phyloP scores from a whole-genome alignment of 176 grass and related monocot species.

The Carex littledalei region DNA sequence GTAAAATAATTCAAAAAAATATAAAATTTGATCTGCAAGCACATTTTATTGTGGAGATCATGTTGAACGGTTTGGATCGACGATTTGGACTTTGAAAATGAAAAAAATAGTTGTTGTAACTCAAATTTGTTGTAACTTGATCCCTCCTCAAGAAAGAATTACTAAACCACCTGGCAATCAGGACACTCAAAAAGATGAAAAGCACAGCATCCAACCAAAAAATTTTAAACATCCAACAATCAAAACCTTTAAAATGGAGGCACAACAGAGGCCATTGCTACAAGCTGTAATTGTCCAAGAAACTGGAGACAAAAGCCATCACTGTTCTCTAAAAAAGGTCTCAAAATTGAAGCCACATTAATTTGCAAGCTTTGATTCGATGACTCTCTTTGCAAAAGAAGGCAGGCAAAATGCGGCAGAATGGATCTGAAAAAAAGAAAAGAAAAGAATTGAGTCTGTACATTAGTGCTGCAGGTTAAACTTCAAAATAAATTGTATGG shows the following conservation, averaged over 20 bases:
- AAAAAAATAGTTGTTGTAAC: too few species aligned
- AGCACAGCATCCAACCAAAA: background rate
- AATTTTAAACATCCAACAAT: background rate
- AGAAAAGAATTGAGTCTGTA: background rate
- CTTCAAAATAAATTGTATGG: background rate
- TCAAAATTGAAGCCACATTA: too few species aligned
- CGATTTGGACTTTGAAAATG: too few species aligned
- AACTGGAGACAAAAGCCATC: background rate
- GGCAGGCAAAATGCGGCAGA: constrained; percentile 90
- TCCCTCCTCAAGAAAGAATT: too few species aligned
- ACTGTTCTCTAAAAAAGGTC: too few species aligned
- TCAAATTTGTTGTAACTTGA: too few species aligned
- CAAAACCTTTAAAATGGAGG: background rate
- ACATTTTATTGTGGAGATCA: too few species aligned
- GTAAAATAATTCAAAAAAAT: too few species aligned
- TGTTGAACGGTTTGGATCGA: too few species aligned
- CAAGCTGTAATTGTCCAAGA: background rate
- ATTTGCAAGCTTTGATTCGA: constrained; percentile 40
- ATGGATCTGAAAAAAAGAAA: constrained; percentile 51
- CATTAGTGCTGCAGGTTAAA: background rate
- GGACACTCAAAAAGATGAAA: background rate
- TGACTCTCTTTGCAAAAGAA: constrained; percentile 86
- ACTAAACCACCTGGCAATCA: background rate
- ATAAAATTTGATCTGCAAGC: too few species aligned
- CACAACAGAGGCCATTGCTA: background rate